Evolutionary conservation across 2,329 filamentous ascomycete genomes (phyloP).

Genomic region (Fusarium chuoi): DNA sequence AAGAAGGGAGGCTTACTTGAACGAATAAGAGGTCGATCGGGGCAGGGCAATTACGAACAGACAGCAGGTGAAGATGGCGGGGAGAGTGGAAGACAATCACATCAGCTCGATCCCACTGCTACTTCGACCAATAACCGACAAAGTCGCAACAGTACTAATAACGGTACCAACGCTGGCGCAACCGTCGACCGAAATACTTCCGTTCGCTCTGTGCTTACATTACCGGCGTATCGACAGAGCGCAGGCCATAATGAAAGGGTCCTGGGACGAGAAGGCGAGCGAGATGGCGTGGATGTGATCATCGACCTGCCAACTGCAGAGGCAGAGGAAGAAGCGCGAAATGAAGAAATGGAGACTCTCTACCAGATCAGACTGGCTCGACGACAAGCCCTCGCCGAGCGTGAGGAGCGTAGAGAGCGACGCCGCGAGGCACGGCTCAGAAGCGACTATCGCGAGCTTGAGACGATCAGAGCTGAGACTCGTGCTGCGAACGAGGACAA

Average conservation of each 20-base stretch:
- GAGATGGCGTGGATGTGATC: conserved; percentile 90
- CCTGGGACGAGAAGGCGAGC: conserved; percentile 88
- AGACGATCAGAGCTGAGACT: conserved; percentile 69
- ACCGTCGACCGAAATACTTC: conserved; percentile 84
- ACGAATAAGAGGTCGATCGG: conserved; percentile 25
- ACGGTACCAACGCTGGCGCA: conserved; percentile 43
- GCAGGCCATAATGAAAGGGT: conserved; percentile 82
- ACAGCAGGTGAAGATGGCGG: conserved; percentile 46
- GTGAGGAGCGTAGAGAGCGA: conserved; percentile 77
- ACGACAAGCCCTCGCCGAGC: conserved; percentile 78
- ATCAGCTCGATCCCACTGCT: conserved; percentile 40
- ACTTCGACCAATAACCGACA: conserved; percentile 27
- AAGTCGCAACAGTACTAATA: conserved; percentile 24
- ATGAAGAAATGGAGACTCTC: conserved; percentile 91
- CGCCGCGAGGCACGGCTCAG: conserved; percentile 77
- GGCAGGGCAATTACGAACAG: conserved; percentile 45
- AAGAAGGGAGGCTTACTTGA: conserved; percentile 38
- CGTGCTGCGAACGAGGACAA: conserved; percentile 59
- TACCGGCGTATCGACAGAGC: conserved; percentile 83
- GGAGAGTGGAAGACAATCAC: conserved; percentile 37
- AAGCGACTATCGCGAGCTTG: conserved; percentile 76
- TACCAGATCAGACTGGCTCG: conserved; percentile 89
- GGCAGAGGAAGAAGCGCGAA: conserved; percentile 80
- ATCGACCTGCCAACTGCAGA: conserved; percentile 85
- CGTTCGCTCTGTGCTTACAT: conserved; percentile 91